These are phyloP conservation scores for Aphanomyces invadans DNA, from an alignment of 352 stramenopile species.

Conservation along the genomic window DNA sequence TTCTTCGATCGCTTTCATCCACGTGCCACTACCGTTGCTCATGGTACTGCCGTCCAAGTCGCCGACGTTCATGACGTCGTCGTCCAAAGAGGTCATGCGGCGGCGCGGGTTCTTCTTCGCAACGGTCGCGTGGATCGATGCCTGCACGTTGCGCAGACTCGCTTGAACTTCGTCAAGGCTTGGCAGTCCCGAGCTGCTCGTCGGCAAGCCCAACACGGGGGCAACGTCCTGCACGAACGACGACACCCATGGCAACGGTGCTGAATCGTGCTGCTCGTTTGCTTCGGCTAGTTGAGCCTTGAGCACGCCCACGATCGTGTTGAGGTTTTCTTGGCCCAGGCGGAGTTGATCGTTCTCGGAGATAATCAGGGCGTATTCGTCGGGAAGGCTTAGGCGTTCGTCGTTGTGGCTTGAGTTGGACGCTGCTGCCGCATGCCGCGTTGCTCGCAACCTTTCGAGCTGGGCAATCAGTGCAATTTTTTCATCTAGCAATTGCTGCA, in stretches of 20 bases:
- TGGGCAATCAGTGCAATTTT: neutral
- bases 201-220: neutral
- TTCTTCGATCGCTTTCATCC: conserved; percentile 23
- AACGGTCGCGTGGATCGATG: neutral
- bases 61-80: neutral
- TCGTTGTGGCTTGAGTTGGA: neutral
- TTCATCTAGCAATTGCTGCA: neutral
- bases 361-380: conserved; percentile 15
- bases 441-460: conserved; percentile 5
- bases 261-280: neutral
- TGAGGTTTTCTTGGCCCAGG: conserved; percentile 19
- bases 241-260: neutral
- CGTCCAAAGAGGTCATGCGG: neutral
- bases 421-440: too few relatives aligned
- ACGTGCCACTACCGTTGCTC: neutral
- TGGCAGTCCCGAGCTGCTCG: neutral
- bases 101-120: neutral
- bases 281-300: neutral
- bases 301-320: conserved; percentile 16
- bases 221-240: neutral
- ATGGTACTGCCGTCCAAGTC: neutral
- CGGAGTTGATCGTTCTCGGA: conserved; percentile 17
- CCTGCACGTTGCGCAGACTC: neutral
- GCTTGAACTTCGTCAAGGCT: neutral
- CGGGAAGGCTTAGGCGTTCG: conserved; percentile 7